phyloP scores from a whole-genome alignment of 2,329 filamentous ascomycete genomes.

The Stemphylium lycopersici region DNA sequence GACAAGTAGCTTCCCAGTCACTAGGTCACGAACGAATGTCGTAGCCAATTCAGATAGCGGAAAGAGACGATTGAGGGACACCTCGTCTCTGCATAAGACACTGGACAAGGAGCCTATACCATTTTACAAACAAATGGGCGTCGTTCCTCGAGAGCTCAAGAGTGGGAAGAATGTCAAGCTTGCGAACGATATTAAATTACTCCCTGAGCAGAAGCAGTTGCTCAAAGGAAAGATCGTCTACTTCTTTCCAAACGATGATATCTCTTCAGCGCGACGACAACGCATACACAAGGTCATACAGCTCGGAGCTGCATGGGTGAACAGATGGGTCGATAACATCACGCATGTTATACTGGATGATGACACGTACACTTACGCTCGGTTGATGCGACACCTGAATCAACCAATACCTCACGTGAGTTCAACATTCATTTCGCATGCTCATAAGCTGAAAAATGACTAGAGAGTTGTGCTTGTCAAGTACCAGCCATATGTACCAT shows the following conservation, averaged over 20 bases:
- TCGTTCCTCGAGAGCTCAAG: conserved; percentile 39
- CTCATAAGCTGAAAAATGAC: conserved; percentile 14
- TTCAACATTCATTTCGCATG: not conserved
- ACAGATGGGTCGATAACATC: conserved; percentile 60
- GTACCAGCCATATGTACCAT: conserved; percentile 52
- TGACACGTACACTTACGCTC: conserved; percentile 62
- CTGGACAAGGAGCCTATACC: conserved; percentile 18
- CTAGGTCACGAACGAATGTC: conserved; percentile 9
- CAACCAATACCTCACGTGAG: conserved; percentile 21
- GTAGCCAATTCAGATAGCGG: not conserved
- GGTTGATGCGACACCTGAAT: conserved; percentile 66
- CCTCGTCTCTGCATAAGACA: conserved; percentile 30
- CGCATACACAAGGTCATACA: conserved; percentile 74
- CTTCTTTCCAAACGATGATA: conserved; percentile 83
- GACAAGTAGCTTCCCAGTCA: conserved; percentile 22
- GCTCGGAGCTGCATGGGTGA: conserved; percentile 72
- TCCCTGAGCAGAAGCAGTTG: conserved; percentile 41
- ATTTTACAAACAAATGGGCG: conserved; percentile 38
- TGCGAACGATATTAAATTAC: conserved; percentile 40
- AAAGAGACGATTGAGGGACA: conserved; percentile 26
- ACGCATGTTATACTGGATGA: conserved; percentile 85
- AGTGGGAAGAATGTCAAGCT: conserved; percentile 37
- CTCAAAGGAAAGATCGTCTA: conserved; percentile 49
- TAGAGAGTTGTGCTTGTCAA: conserved; percentile 58
- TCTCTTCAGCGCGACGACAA: conserved; percentile 68